Conservation (phyloP, 192 early-diverging fungal species). For the Entomortierella beljakovae region DNA sequence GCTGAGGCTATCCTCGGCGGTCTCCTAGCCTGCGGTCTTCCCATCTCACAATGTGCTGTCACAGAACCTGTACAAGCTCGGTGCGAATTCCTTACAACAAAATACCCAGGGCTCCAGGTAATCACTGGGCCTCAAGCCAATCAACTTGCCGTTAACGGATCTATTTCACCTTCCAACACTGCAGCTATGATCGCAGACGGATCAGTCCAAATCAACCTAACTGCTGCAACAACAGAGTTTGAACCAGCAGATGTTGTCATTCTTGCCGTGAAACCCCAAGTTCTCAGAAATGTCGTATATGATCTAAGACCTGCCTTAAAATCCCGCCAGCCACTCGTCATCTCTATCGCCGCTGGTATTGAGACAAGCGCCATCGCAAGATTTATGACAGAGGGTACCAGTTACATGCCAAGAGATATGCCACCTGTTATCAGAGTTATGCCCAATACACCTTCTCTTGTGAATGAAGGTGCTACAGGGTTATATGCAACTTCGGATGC, state of each 20-base stretch:
- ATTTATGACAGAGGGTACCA: slow-evolving; percentile 69
- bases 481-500: slow-evolving; percentile 78
- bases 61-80: slow-evolving; percentile 82
- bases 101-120: slow-evolving; percentile 71
- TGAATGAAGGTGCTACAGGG: slow-evolving; percentile 89
- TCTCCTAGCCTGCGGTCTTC: slow-evolving; percentile 80
- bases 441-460: slow-evolving; percentile 97
- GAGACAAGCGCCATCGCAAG: slow-evolving; percentile 74
- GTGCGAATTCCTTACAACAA: slow-evolving; percentile 69
- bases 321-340: slow-evolving; percentile 72
- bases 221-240: slow-evolving; percentile 13
- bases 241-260: slow-evolving; percentile 77
- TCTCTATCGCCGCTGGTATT: slow-evolving; percentile 94
- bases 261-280: slow-evolving; percentile 93
- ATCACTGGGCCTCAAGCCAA: slow-evolving; percentile 66
- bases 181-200: slow-evolving; percentile 28
- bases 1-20: slow-evolving; percentile 93
- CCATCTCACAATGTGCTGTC: slow-evolving; percentile 74
- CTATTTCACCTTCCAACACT: slow-evolving; percentile 12
- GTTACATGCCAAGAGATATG: slow-evolving; percentile 55
- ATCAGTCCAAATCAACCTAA: slow-evolving; percentile 35
- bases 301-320: slow-evolving; percentile 64
- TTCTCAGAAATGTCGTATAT: slow-evolving; percentile 76
- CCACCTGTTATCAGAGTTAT: slow-evolving; percentile 78
- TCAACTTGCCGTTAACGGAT: slow-evolving; percentile 67